Evolutionary conservation across 2,329 filamentous ascomycete genomes (phyloP).

Genomic region (Colletotrichum destructivum): DNA sequence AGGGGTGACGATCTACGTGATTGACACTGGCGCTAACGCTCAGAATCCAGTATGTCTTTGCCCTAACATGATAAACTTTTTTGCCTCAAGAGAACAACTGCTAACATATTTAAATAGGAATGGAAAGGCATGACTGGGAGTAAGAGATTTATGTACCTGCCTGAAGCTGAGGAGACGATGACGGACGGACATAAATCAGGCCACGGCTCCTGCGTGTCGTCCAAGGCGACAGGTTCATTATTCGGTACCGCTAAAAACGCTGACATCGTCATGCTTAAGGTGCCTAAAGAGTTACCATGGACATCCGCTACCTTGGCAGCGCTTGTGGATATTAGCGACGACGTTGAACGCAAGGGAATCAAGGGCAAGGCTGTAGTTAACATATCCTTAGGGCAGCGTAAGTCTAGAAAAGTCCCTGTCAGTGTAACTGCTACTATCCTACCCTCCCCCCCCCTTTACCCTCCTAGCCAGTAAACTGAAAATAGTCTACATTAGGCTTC

Average conservation of each 20-base stretch:
- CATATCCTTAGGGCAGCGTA: conserved; percentile 12
- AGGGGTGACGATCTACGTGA: conserved; percentile 31
- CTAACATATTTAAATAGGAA: conserved; percentile 17
- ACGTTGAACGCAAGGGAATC: neutral
- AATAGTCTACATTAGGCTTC: no score
- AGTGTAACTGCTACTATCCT: no score
- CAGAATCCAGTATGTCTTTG: neutral
- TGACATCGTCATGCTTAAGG: conserved; percentile 15
- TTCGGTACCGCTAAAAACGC: conserved; percentile 30
- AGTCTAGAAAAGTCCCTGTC: neutral
- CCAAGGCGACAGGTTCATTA: conserved; percentile 17
- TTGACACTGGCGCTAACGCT: conserved; percentile 16
- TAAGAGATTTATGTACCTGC: conserved; percentile 6
- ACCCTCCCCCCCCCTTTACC: neutral
- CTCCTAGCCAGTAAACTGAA: neutral
- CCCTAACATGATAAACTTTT: neutral
- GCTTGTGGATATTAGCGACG: conserved; percentile 11
- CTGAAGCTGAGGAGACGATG: neutral
- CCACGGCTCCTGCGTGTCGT: conserved; percentile 30
- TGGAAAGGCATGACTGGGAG: conserved; percentile 13
- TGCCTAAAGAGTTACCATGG: neutral
- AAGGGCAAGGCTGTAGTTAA: conserved; percentile 24
- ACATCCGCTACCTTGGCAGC: neutral
- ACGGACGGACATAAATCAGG: neutral
- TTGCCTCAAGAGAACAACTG: no score